phyloP scores from a whole-genome alignment of 345 rosid genomes.

The Microcos paniculata region DNA sequence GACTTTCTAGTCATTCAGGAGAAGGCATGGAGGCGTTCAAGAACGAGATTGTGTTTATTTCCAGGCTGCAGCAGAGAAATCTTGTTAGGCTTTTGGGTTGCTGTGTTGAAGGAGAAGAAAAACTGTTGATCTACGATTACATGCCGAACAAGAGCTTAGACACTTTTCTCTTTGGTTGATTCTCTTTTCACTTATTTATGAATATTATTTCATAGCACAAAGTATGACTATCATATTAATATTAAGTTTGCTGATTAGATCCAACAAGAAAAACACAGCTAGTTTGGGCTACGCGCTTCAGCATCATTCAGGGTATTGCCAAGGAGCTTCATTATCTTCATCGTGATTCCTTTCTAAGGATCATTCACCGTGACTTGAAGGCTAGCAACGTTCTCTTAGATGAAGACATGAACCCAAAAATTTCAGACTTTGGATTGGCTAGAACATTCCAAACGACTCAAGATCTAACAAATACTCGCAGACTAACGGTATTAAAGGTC shows the following conservation, averaged over 20 bases:
- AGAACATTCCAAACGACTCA: conserved; percentile 18
- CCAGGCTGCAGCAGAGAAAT: conserved; percentile 31
- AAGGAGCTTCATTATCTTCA: conserved; percentile 33
- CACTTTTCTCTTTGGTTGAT: conserved; percentile 20
- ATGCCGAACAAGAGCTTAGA: conserved; percentile 29
- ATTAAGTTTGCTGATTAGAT: no score
- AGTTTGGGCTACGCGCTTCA: not conserved
- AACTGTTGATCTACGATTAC: conserved; percentile 26
- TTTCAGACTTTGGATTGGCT: conserved; percentile 36
- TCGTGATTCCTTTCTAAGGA: conserved; percentile 24
- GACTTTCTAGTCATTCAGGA: conserved; percentile 22
- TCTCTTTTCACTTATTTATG: not conserved
- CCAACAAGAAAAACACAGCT: no score
- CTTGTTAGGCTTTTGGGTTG: conserved; percentile 28
- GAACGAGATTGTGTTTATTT: conserved; percentile 27
- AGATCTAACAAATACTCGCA: conserved; percentile 14
- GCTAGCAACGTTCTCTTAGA: conserved; percentile 30
- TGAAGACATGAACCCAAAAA: conserved; percentile 31
- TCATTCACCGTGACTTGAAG: conserved; percentile 28
- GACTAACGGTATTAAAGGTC: no score
- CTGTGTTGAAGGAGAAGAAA: conserved; percentile 24
- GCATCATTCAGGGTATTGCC: conserved; percentile 27
- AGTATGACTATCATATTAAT: no score
- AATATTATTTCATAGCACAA: no score
- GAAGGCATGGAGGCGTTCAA: conserved; percentile 29